These are phyloP conservation scores for Cornus controversa DNA, from an alignment of 148 eudicot species.

Conservation along the genomic window DNA sequence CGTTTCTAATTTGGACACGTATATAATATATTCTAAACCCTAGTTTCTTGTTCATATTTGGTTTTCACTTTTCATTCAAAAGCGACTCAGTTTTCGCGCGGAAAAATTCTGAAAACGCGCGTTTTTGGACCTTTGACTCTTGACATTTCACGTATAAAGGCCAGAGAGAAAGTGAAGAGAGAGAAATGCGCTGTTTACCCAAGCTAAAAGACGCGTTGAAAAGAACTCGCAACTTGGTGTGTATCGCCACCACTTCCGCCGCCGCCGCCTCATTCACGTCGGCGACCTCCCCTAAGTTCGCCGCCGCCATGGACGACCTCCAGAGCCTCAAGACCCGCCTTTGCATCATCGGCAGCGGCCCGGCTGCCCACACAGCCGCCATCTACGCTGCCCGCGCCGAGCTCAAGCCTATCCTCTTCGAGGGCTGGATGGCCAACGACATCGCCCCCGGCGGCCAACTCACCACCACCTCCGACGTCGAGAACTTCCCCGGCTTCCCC, in stretches of 20 bases:
- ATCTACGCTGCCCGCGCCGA: conserved; percentile 88
- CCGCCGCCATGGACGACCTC: conserved; percentile 36
- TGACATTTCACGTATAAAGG: not conserved
- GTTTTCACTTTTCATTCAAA: too few relatives aligned
- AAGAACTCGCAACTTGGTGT: conserved; percentile 37
- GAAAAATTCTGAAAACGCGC: not conserved
- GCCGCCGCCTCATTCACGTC: conserved; percentile 16
- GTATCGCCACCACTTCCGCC: not conserved
- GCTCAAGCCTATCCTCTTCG: conserved; percentile 76
- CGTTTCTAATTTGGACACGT: too few relatives aligned
- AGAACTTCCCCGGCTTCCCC: conserved; percentile 89
- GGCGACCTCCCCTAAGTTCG: conserved; percentile 16
- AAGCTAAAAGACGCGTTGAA: conserved; percentile 28
- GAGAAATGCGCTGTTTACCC: conserved; percentile 12
- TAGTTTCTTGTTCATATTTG: too few relatives aligned
- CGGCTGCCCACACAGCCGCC: conserved; percentile 92
- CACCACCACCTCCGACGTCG: conserved; percentile 88
- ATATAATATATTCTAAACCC: too few relatives aligned
- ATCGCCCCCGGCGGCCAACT: conserved; percentile 94
- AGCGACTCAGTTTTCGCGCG: not conserved
- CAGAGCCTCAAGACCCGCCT: conserved; percentile 53
- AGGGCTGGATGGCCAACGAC: conserved; percentile 92
- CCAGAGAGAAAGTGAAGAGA: too few relatives aligned
- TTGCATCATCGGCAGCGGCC: conserved; percentile 88
- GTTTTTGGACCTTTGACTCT: too few relatives aligned